Evolutionary conservation across 1,284 basidiomycete species (phyloP).

Genomic region (Ustilago hordei): DNA sequence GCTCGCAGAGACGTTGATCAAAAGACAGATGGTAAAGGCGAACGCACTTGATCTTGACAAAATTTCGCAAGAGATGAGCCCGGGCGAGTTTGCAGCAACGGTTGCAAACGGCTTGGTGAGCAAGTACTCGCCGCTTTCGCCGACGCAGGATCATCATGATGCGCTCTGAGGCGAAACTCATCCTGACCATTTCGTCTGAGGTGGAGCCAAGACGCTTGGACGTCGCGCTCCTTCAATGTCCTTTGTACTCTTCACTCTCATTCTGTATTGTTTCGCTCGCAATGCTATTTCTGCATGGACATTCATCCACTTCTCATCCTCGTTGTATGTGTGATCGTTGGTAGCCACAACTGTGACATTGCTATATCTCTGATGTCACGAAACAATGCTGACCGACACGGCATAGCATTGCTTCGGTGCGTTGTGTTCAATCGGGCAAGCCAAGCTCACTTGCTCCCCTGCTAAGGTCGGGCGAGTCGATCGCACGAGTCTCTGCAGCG

Average conservation of each 20-base stretch:
- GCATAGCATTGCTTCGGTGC: background rate
- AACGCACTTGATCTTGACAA: conserved; percentile 19
- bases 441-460: background rate
- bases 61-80: conserved; percentile 23
- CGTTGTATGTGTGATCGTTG: background rate
- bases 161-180: conserved; percentile 18
- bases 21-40: conserved; percentile 24
- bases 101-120: conserved; percentile 30
- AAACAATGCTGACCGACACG: background rate
- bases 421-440: background rate
- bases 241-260: background rate
- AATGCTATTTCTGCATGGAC: conserved; percentile 34
- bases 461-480: background rate
- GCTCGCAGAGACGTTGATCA: conserved; percentile 10
- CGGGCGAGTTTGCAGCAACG: conserved; percentile 33
- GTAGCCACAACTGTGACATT: background rate
- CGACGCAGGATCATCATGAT: conserved; percentile 24
- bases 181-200: background rate
- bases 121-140: conserved; percentile 17
- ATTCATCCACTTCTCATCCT: conserved; percentile 4
- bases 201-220: background rate
- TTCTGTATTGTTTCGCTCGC: conserved; percentile 10
- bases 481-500: background rate
- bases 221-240: background rate
- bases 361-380: background rate